Percentiles rank a stretch among this genome's conserved stretches.
These are phyloP conservation scores for Physocladia obscura DNA, from an alignment of 192 early-diverging fungal genomes.

Conservation along the genomic window DNA sequence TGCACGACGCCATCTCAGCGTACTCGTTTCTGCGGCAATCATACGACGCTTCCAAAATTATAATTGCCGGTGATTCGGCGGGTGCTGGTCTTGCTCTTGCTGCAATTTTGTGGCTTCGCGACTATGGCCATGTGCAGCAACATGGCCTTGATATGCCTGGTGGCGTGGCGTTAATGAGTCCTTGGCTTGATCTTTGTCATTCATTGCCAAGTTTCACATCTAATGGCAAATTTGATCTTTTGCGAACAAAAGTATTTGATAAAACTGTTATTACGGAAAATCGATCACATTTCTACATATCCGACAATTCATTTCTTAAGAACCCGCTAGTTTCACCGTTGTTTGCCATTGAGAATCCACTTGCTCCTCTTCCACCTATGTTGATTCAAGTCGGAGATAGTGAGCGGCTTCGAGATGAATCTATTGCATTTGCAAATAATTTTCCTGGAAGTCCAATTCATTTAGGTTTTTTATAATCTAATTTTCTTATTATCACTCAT, in stretches of 20 bases:
- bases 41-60: conserved; percentile 42
- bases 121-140: conserved; percentile 2
- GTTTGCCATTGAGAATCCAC: conserved; percentile 34
- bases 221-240: conserved; percentile 37
- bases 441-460: conserved; percentile 29
- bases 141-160: conserved; percentile 43
- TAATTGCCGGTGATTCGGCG: conserved; percentile 52
- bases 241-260: conserved; percentile 38
- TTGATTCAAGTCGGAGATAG: conserved; percentile 48
- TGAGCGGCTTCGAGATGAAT: conserved; percentile 55
- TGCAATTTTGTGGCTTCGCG: conserved; percentile 39
- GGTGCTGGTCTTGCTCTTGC: conserved; percentile 55
- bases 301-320: conserved; percentile 28
- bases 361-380: conserved; percentile 38
- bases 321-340: conserved; percentile 48
- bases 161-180: conserved; percentile 57
- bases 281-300: conserved; percentile 34
- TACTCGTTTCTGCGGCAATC: conserved; percentile 66
- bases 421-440: conserved; percentile 29
- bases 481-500: not conserved
- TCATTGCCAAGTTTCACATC: conserved; percentile 46
- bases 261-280: conserved; percentile 24
- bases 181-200: conserved; percentile 65
- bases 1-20: conserved; percentile 77
- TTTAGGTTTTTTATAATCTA: conserved; percentile 11